A percentile compares a stretch with the other conserved stretches of the same genome.
These are phyloP conservation scores for Cajanus cajan DNA, from an alignment of 306 rosid genomes.

Conservation along the genomic window DNA sequence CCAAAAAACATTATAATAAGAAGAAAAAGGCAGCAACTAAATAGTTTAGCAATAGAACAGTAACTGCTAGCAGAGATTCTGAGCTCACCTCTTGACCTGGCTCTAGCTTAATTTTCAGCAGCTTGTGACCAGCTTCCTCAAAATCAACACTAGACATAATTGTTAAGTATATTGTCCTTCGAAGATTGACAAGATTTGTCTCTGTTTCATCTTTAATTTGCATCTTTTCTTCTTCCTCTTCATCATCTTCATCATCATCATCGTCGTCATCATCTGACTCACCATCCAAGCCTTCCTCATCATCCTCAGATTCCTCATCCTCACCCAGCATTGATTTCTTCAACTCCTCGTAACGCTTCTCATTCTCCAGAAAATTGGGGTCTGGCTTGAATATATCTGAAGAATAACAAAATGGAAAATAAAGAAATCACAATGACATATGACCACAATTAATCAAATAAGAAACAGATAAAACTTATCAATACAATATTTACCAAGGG, in stretches of 20 bases:
- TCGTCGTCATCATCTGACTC: conserved; percentile 63
- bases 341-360: conserved; percentile 79
- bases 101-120: conserved; percentile 91
- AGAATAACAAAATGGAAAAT: conserved; percentile 6
- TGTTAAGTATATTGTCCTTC: conserved; percentile 87
- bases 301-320: conserved; percentile 91
- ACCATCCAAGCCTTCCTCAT: conserved; percentile 70
- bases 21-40: background rate
- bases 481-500: conserved; percentile 37
- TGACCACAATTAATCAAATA: conserved; percentile 4
- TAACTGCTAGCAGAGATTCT: background rate
- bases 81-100: conserved; percentile 92
- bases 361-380: conserved; percentile 71
- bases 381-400: conserved; percentile 83
- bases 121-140: conserved; percentile 99
- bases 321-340: conserved; percentile 87
- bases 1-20: background rate
- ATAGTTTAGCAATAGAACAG: conserved; percentile 18
- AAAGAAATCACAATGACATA: conserved; percentile 1
- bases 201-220: conserved; percentile 84
- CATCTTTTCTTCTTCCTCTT: conserved; percentile 74
- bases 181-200: conserved; percentile 87
- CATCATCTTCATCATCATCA: conserved; percentile 62
- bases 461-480: background rate
- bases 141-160: conserved; percentile 97